Percentiles rank a stretch among this genome's conserved stretches.
phyloP scores from a whole-genome alignment of 768 basidiomycete species.

The Boletus huronensis region DNA sequence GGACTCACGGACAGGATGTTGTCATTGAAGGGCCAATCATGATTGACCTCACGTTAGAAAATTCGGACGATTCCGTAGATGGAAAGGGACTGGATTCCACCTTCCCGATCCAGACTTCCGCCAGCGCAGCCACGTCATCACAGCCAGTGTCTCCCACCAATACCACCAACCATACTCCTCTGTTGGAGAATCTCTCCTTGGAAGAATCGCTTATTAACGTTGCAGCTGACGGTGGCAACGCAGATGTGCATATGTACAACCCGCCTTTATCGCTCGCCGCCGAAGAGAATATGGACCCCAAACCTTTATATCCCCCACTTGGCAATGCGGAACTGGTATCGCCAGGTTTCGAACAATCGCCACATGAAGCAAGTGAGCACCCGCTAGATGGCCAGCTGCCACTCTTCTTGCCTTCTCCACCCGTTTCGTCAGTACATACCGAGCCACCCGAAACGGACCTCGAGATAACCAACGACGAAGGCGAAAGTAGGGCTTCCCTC shows the following conservation, averaged over 20 bases:
- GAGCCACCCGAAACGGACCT: conserved; percentile 23
- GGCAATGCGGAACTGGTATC: neutral
- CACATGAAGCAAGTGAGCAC: conserved; percentile 12
- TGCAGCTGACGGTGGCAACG: neutral
- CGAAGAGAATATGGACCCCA: conserved; percentile 12
- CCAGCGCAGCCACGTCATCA: conserved; percentile 2
- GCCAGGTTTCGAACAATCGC: conserved; percentile 5
- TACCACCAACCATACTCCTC: conserved; percentile 17
- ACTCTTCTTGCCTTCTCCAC: conserved; percentile 49
- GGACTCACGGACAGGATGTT: neutral
- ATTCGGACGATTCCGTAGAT: conserved; percentile 20
- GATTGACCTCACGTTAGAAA: conserved; percentile 27
- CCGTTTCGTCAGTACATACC: conserved; percentile 29
- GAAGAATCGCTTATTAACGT: conserved; percentile 11
- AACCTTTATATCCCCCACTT: conserved; percentile 5
- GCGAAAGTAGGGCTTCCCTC: conserved; percentile 2
- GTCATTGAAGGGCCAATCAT: conserved; percentile 17
- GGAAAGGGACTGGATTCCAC: conserved; percentile 8
- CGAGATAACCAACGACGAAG: conserved; percentile 12
- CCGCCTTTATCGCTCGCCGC: conserved; percentile 8
- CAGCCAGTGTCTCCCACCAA: conserved; percentile 7
- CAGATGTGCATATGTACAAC: conserved; percentile 24
- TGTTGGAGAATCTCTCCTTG: conserved; percentile 21
- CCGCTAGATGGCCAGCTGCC: conserved; percentile 31
- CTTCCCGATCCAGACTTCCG: conserved; percentile 6